Evolutionary conservation across 768 basidiomycete species (phyloP), one percentile per base, ranked within the genome.

Genomic region (Cubamyces lactineus): DNA sequence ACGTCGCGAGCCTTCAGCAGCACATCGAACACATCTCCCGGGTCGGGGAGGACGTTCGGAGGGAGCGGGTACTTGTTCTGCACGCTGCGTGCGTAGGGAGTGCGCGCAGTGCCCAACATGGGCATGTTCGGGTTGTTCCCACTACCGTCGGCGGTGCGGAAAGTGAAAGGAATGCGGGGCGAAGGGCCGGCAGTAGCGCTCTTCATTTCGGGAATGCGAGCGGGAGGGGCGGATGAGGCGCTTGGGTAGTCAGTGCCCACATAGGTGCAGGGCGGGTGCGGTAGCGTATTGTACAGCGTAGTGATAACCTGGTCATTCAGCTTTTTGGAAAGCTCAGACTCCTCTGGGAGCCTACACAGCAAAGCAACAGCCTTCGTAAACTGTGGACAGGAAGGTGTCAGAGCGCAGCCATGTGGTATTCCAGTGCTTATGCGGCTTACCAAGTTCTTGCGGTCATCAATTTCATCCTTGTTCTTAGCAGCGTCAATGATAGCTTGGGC

Each of bases 391-490:
- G 21, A 26, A 21, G 47, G 62, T 63, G n/a, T 73, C 38, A 45
- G 38, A 17, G 28, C 28, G 38, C 3, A 5, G 24, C 1, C 16
- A 6, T 13, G 17, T 11, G 21, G 16, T 53, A 69, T 15, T 67
- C n/a, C 21, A 26, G 13, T 28, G 4, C 34, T 41, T 48, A 1
- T 48, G 5, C 16, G n/a, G 75, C 86, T 54, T 59, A 91, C 92
- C 53, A 88, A 73, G 69, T 91, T 79, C 73, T 91, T 89, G 56
- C 92, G 80, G 69, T 94, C 92, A 73, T 94, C 89, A 19, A 92
- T 76, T 12, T 82, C 78, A 45, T 85, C 84, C 16, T 77, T 75
- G 69, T 91, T 80, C 39, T 77, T 77, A 43, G 91, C 69, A 1
- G 78, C 72, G 69, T 93, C 89, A 16, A 88, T 72, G 4, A 84